These are phyloP conservation scores for Pichia terricola DNA, from an alignment of 1,139 yeast genomes.

Conservation along the genomic window DNA sequence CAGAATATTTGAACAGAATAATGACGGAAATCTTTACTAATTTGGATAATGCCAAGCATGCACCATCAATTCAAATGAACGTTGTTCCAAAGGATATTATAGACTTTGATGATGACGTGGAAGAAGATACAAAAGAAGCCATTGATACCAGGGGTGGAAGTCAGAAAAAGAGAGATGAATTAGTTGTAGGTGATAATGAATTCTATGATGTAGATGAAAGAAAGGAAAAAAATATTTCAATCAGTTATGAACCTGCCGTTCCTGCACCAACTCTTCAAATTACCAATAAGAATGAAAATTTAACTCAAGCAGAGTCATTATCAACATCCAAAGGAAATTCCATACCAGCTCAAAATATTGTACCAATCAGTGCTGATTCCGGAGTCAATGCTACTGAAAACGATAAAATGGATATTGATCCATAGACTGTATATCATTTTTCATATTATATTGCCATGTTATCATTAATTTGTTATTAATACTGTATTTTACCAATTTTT, in stretches of 20 bases:
- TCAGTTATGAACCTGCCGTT: not conserved
- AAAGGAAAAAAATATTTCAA: constrained; percentile 13
- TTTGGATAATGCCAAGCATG: constrained; percentile 81
- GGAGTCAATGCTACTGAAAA: no score
- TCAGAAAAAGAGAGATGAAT: constrained; percentile 70
- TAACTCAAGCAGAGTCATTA: no score
- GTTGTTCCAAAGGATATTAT: constrained; percentile 82
- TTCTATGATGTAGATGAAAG: constrained; percentile 52
- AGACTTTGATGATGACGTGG: constrained; percentile 68
- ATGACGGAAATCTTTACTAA: constrained; percentile 68
- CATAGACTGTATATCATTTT: no score
- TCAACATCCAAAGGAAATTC: no score
- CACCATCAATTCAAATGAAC: constrained; percentile 93
- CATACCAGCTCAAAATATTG: no score
- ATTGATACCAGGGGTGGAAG: constrained; percentile 91
- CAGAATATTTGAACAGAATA: constrained; percentile 84
- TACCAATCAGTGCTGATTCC: no score
- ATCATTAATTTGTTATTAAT: no score
- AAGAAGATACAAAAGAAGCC: constrained; percentile 64
- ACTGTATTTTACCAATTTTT: not conserved
- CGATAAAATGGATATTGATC: not conserved
- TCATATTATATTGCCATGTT: no score
- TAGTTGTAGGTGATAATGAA: constrained; percentile 56
- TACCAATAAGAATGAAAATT: not conserved
- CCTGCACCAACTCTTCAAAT: not conserved